Evolutionary conservation across 2,329 filamentous ascomycete genomes (phyloP), one percentile per base, ranked within the genome.

Genomic region (Tothia fuscella): DNA sequence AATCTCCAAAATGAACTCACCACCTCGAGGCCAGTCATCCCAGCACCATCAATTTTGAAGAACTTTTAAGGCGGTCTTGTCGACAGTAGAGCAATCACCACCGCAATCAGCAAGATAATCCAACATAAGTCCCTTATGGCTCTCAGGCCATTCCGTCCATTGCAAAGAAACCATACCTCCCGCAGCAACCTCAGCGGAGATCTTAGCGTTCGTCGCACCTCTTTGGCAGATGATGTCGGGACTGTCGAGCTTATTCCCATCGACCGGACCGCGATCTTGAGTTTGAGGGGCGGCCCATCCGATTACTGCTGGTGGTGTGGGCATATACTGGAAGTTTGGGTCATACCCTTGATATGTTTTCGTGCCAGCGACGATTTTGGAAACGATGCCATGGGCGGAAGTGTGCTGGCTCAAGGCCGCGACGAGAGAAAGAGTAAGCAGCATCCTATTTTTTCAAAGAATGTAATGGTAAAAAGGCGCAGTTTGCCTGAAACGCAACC

Each of bases 61-160:
- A 71, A 80, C 48, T 71, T n/a, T 57, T 22, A 80, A 65, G 4
- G 37, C 20, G 4, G 60, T 53, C 57, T 74, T 72, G 56, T 72
- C 67, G 43, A 69, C 72, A 1, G 56, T 55, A 28, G 68, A 62
- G 56, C 72, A 79, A 55, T 76, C 67, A 17, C 69, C 73, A 30
- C 40, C 38, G 59, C 73, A 77, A 50, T 66, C 67, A 42, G 78
- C 78, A 13, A 80, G 61, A 62, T 80, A 81, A 56, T 71, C 71
- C 47, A 81, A 67, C 50, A 81, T 70, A 6, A 77, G 76, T 2
- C 75, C 75, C 13, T 77, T 67, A 62, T 83, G 74, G 42, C 66
- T 70, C 7, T 70, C 64, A n/a, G 78, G 78, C 43, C 79, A 83
- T 13, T 63, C 62, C 44, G 67, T 72, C 79, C 78, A 82, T 51